Evolutionary conservation across 306 rosid genomes (phyloP), one percentile per base, ranked within the genome.

Genomic region (Rosa rugosa): DNA sequence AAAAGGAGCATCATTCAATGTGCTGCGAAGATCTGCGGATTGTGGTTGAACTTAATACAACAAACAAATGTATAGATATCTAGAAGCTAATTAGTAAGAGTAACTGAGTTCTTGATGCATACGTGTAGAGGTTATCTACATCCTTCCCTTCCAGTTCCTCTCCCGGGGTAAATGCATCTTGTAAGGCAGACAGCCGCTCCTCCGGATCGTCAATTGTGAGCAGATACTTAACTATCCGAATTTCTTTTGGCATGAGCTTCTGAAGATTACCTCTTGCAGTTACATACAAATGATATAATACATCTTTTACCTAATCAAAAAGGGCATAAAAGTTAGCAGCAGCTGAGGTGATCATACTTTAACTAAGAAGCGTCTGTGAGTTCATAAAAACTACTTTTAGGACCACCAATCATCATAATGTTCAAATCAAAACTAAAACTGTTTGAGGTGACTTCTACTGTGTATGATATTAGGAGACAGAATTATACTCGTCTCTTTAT

Each of bases 121-220:
- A 95, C 98, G 98, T 93, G 87, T 86, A 95, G 22, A 95, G 82
- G 83, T 49, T 62, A 81, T 95, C 99, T n/a, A 84, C 87, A 60
- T 92, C 83, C 25, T 50, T 80, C 89, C 91, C 97, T 88, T 92
- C 94, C 59, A 93, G 80, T 82, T 95, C 97, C 77, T 88, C 92
- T 77, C 98, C 99, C 1, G 98, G 99, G 69, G 99, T 95, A 83
- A 93, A 95, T 68, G 97, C 97, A 82, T 93, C 98, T 42, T 87
- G 79, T 40, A 95, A 88, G 22, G 91, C 89, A 45, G 86, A 69
- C 42, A 93, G 65, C 80, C 80, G 89, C 85, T 90, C 94, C 82
- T 90, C 93, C 0, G 93, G 94, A 83, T 93, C 98, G 74, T 87
- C 88, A 31, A 95, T 93, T 77, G 75, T 87, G 79, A 95, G 83